phyloP scores from a whole-genome alignment of 2,329 filamentous ascomycete species.

The Trichophyton rubrum region DNA sequence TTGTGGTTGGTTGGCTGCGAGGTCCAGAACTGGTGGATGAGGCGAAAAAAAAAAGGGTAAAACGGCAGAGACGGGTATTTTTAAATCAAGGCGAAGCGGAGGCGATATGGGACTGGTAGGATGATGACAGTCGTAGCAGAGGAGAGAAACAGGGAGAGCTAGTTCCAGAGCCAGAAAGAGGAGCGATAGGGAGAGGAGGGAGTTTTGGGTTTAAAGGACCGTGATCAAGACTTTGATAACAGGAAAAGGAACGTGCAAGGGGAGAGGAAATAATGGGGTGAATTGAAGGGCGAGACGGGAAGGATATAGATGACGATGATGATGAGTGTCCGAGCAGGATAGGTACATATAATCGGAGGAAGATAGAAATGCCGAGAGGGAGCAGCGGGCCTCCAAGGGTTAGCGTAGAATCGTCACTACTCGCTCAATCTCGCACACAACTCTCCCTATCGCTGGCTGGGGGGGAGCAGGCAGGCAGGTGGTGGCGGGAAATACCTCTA shows the following conservation, averaged over 20 bases:
- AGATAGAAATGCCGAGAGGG: conserved; percentile 2
- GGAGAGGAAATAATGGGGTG: neutral
- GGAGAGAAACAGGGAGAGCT: neutral
- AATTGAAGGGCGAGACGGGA: conserved; percentile 1
- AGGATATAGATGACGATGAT: neutral
- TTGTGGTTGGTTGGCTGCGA: neutral
- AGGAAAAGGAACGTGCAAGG: conserved; percentile 4
- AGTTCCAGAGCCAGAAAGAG: no score
- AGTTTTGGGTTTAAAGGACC: conserved; percentile 3
- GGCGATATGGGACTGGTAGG: neutral
- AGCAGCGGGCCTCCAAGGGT: neutral
- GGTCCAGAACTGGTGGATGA: conserved; percentile 4
- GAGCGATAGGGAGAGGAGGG: no score
- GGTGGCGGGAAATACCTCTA: conserved; percentile 5
- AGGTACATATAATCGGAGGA: conserved; percentile 1
- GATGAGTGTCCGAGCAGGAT: conserved; percentile 1
- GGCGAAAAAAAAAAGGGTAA: neutral
- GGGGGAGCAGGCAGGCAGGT: neutral
- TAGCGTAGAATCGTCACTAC: neutral
- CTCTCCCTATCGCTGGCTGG: neutral
- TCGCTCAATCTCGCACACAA: no score
- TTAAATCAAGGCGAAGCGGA: conserved; percentile 1
- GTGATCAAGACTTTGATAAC: neutral
- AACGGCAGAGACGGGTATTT: conserved; percentile 3
- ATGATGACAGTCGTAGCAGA: neutral